Evolutionary conservation across 2,329 filamentous ascomycete species (phyloP).

Genomic region (Exophiala sp.): DNA sequence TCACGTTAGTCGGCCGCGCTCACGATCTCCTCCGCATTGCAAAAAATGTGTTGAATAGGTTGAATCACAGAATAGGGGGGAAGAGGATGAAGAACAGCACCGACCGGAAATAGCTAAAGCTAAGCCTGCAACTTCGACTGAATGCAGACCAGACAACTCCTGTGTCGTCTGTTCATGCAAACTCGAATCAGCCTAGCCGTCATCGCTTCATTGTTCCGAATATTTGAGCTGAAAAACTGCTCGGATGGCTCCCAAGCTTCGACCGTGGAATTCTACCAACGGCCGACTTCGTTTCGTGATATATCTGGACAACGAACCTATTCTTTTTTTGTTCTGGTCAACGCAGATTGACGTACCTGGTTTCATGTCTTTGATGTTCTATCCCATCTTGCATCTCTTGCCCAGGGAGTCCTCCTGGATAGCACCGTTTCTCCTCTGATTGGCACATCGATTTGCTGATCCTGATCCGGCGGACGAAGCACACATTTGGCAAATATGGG

Average conservation of each 20-base stretch:
- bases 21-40: no score
- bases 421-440: constrained; percentile 13
- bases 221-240: constrained; percentile 5
- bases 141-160: not conserved
- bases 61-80: no score
- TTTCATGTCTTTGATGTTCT: not conserved
- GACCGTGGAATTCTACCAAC: not conserved
- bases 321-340: no score
- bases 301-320: not conserved
- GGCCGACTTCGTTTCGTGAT: not conserved
- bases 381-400: constrained; percentile 2
- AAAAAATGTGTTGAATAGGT: no score
- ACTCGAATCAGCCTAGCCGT: not conserved
- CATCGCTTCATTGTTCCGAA: not conserved
- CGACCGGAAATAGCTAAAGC: not conserved
- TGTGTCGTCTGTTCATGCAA: not conserved
- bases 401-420: constrained; percentile 10
- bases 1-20: no score
- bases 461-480: constrained; percentile 1
- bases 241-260: not conserved
- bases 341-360: constrained; percentile 8
- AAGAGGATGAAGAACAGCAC: not conserved
- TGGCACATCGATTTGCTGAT: constrained; percentile 7
- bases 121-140: not conserved
- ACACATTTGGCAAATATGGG: constrained; percentile 18